Evolutionary conservation across 2,329 filamentous ascomycete genomes (phyloP).

Genomic region (Pseudophaeomoniella oleicola): DNA sequence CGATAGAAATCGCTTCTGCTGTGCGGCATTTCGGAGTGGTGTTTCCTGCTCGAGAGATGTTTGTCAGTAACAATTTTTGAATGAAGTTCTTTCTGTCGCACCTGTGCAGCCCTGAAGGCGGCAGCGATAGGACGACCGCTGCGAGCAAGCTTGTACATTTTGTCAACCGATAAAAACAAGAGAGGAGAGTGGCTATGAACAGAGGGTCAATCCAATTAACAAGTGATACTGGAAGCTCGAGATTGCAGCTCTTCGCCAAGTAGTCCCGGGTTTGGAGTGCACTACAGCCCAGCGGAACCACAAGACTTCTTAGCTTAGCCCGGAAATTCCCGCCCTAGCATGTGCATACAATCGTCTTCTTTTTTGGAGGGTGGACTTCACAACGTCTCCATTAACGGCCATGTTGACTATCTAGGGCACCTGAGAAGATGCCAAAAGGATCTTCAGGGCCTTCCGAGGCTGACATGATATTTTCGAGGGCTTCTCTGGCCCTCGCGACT

Average conservation of each 20-base stretch:
- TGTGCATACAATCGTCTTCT: background rate
- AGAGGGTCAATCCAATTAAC: background rate
- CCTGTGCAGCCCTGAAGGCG: conserved; percentile 64
- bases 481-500: conserved; percentile 38
- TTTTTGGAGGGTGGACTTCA: background rate
- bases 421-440: conserved; percentile 16
- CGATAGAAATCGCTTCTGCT: conserved; percentile 79
- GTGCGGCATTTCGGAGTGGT: conserved; percentile 40
- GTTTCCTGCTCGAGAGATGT: conserved; percentile 49
- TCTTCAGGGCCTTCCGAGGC: conserved; percentile 23
- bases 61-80: no score
- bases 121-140: conserved; percentile 61
- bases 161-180: conserved; percentile 19
- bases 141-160: conserved; percentile 81
- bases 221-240: conserved; percentile 1
- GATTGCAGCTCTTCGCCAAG: background rate
- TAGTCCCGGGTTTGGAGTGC: background rate
- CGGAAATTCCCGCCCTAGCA: background rate
- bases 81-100: no score
- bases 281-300: background rate
- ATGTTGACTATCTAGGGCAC: no score
- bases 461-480: conserved; percentile 40
- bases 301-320: no score
- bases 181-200: background rate
- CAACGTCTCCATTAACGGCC: conserved; percentile 7